Evolutionary conservation across 2,329 filamentous ascomycete species (phyloP).

Genomic region (Fusarium oxysporum): DNA sequence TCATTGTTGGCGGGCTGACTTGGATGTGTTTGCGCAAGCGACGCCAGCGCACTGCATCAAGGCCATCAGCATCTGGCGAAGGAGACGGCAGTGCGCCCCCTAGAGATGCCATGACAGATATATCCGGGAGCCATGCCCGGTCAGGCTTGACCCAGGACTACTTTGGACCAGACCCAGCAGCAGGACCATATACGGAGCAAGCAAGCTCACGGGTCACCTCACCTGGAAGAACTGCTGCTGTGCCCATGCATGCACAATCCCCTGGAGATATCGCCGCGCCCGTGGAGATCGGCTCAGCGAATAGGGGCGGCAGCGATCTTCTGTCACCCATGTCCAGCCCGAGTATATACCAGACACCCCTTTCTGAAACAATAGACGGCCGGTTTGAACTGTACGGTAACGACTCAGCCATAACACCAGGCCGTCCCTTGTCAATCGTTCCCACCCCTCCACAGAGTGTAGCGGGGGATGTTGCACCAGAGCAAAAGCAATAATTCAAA

Average conservation of each 20-base stretch:
- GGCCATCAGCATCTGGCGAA: slow-evolving; percentile 23
- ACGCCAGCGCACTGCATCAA: slow-evolving; percentile 35
- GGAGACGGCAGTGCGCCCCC: slow-evolving; percentile 28
- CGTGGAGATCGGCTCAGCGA: slow-evolving; percentile 64
- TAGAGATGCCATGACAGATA: slow-evolving; percentile 51
- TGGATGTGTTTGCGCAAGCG: slow-evolving; percentile 61
- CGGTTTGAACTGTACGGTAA: slow-evolving; percentile 61
- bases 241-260: slow-evolving; percentile 58
- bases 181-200: slow-evolving; percentile 61
- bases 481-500: slow-evolving; percentile 16
- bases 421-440: slow-evolving; percentile 39
- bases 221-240: slow-evolving; percentile 52
- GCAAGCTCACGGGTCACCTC: slow-evolving; percentile 46
- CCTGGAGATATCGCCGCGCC: slow-evolving; percentile 63
- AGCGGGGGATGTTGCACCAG: slow-evolving; percentile 10
- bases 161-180: slow-evolving; percentile 57
- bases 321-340: slow-evolving; percentile 38
- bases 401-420: slow-evolving; percentile 32
- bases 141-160: slow-evolving; percentile 56
- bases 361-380: slow-evolving; percentile 47
- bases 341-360: slow-evolving; percentile 36
- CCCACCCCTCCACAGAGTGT: slow-evolving; percentile 43
- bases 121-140: slow-evolving; percentile 45
- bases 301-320: slow-evolving; percentile 23
- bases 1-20: slow-evolving; percentile 56